These are phyloP conservation scores for Microcos paniculata DNA, from an alignment of 345 rosid species.

Conservation along the genomic window DNA sequence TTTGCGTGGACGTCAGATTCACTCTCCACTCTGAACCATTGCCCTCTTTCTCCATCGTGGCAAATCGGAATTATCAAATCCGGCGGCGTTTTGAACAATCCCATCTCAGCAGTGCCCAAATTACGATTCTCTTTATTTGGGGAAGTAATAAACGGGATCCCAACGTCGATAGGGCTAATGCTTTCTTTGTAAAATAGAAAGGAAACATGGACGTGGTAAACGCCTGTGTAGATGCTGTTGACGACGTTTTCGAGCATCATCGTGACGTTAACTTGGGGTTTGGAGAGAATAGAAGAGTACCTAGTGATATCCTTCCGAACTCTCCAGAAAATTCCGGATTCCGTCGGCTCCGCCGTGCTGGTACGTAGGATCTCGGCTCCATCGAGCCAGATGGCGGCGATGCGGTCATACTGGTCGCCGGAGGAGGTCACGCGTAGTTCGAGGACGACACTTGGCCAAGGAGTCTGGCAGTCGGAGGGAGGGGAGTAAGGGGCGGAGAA, in stretches of 20 bases:
- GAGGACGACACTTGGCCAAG: constrained; percentile 68
- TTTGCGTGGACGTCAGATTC: constrained; percentile 43
- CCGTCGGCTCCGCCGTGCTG: constrained; percentile 81
- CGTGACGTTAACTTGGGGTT: constrained; percentile 43
- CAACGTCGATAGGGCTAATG: not conserved
- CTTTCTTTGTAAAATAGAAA: constrained; percentile 53
- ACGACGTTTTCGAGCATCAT: constrained; percentile 94
- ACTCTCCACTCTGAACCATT: constrained; percentile 64
- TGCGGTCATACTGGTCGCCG: constrained; percentile 80
- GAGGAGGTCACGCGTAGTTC: constrained; percentile 46
- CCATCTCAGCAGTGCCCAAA: constrained; percentile 4
- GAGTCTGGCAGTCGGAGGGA: constrained; percentile 51
- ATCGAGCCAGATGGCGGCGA: constrained; percentile 78
- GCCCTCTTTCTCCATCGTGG: constrained; percentile 39
- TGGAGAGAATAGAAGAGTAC: constrained; percentile 59
- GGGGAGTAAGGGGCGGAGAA: constrained; percentile 62
- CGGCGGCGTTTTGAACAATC: constrained; percentile 45
- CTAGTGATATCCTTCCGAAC: constrained; percentile 75
- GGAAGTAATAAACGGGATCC: constrained; percentile 14
- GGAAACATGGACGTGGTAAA: constrained; percentile 62
- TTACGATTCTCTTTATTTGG: not conserved
- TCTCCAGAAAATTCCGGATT: constrained; percentile 68
- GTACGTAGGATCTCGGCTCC: constrained; percentile 87
- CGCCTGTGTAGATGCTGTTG: constrained; percentile 64
- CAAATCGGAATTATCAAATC: constrained; percentile 68